These are phyloP conservation scores for Diplodia corticola DNA, from an alignment of 2,329 filamentous ascomycete species.

Conservation along the genomic window DNA sequence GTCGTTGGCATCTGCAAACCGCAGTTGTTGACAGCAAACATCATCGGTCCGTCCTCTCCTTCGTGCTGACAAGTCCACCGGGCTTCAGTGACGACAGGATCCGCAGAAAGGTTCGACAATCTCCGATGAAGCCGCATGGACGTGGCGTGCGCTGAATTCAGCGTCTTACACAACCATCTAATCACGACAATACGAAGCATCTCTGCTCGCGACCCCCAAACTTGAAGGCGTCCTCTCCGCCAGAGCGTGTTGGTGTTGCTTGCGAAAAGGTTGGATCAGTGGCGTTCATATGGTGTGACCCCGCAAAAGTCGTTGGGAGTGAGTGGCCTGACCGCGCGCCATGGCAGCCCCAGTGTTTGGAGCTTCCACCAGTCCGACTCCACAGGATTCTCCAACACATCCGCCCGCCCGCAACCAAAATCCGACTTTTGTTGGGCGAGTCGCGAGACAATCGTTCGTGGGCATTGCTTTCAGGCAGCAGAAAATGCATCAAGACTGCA, in stretches of 20 bases:
- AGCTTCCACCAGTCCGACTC: neutral
- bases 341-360: neutral
- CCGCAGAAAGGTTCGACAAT: neutral
- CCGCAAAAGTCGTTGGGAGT: conserved; percentile 13
- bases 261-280: neutral
- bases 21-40: neutral
- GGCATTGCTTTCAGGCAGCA: neutral
- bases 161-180: neutral
- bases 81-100: neutral
- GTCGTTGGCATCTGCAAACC: neutral
- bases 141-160: neutral
- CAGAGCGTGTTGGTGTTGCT: neutral
- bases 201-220: neutral
- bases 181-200: neutral
- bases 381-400: conserved; percentile 7
- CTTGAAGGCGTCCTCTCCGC: neutral
- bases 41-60: neutral
- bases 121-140: neutral
- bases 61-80: neutral
- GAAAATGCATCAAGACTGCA: neutral
- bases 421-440: conserved; percentile 8
- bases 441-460: conserved; percentile 4
- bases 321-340: conserved; percentile 12
- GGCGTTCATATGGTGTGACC: conserved; percentile 16
- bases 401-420: neutral